Conservation (phyloP, 2,329 filamentous ascomycete genomes). For the Fusarium sulawesiense region DNA sequence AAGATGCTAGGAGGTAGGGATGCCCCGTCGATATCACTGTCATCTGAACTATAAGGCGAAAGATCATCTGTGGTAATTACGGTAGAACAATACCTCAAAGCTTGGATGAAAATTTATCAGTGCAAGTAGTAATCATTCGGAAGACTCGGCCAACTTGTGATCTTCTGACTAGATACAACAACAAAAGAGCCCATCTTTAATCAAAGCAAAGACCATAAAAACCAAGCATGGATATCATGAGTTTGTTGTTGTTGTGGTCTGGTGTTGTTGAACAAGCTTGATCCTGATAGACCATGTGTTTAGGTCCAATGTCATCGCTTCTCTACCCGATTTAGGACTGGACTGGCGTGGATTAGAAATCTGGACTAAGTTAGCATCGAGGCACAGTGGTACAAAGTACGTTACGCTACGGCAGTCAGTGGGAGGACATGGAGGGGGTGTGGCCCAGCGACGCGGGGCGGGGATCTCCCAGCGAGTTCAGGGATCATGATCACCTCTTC, state of each 20-base stretch:
- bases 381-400: background rate
- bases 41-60: constrained; percentile 22
- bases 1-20: constrained; percentile 19
- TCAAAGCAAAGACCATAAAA: constrained; percentile 22
- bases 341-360: constrained; percentile 1
- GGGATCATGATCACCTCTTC: background rate
- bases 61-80: constrained; percentile 4
- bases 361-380: background rate
- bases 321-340: constrained; percentile 18
- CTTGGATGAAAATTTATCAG: background rate
- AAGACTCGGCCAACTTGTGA: background rate
- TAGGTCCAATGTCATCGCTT: constrained; percentile 7
- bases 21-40: constrained; percentile 22
- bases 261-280: constrained; percentile 23
- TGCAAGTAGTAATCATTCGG: background rate
- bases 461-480: constrained; percentile 28
- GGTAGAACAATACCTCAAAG: background rate
- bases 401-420: constrained; percentile 23
- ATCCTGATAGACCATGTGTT: constrained; percentile 26
- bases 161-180: background rate
- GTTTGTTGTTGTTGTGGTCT: background rate
- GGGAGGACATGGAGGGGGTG: constrained; percentile 2
- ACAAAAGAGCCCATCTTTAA: constrained; percentile 15
- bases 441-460: constrained; percentile 24
- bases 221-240: constrained; percentile 18